Percentiles rank a stretch among this genome's conserved stretches.
Evolutionary conservation across 2,329 filamentous ascomycete species (phyloP).

Genomic region (Fusarium paranaense): DNA sequence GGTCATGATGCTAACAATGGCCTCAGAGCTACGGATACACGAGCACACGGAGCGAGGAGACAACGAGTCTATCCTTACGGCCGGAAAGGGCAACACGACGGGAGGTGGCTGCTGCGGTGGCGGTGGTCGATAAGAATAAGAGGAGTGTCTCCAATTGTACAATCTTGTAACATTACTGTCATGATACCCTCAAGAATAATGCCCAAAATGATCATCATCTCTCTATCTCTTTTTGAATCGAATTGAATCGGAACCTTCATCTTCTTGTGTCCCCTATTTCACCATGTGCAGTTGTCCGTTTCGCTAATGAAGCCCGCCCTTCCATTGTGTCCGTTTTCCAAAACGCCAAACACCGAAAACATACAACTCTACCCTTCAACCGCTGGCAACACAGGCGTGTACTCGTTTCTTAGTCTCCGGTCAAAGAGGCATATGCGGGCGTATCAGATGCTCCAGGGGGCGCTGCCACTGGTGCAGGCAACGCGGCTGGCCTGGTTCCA

Average conservation of each 20-base stretch:
- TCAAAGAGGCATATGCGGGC: slow-evolving; percentile 82
- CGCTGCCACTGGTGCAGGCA: slow-evolving; percentile 68
- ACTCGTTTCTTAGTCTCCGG: slow-evolving; percentile 73
- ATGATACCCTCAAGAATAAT: slow-evolving; percentile 50
- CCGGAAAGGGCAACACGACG: slow-evolving; percentile 51
- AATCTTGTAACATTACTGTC: slow-evolving; percentile 47
- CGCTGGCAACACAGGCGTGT: slow-evolving; percentile 35
- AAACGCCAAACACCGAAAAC: slow-evolving; percentile 45
- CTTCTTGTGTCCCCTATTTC: slow-evolving; percentile 19
- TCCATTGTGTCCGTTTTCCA: slow-evolving; percentile 22
- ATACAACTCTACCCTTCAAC: slow-evolving; percentile 16
- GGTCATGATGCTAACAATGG: neutral
- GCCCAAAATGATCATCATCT: slow-evolving; percentile 29
- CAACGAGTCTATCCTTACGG: slow-evolving; percentile 87
- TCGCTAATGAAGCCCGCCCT: slow-evolving; percentile 32
- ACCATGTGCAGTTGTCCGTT: slow-evolving; percentile 26
- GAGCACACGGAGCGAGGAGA: slow-evolving; percentile 91
- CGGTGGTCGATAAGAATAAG: slow-evolving; percentile 44
- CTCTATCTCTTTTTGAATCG: slow-evolving; percentile 27
- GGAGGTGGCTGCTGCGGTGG: slow-evolving; percentile 46
- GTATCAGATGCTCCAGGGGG: slow-evolving; percentile 84
- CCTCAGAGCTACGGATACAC: slow-evolving; percentile 86
- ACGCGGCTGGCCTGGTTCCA: slow-evolving; percentile 37
- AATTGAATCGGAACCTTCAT: slow-evolving; percentile 20
- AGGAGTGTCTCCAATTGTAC: slow-evolving; percentile 36